These are phyloP conservation scores for Boletus sp. DNA, from an alignment of 1,284 basidiomycete species.

Conservation along the genomic window DNA sequence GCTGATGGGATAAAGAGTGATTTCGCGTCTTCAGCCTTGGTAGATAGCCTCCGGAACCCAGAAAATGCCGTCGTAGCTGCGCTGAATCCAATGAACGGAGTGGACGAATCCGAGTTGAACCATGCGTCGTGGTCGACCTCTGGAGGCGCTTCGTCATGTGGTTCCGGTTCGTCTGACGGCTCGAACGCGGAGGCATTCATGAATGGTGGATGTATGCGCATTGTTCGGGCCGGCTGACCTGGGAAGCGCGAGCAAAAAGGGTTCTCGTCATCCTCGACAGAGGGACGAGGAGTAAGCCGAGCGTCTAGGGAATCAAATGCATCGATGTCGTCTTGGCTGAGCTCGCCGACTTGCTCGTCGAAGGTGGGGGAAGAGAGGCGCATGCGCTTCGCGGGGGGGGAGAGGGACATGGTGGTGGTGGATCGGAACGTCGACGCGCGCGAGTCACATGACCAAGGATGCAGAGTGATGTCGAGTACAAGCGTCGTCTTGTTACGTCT, in stretches of 20 bases:
- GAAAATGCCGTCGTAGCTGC: constrained; percentile 23
- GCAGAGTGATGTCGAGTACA: not conserved
- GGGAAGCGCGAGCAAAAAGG: constrained; percentile 35
- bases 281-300: constrained; percentile 22
- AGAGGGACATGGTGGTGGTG: constrained; percentile 1
- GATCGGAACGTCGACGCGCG: not conserved
- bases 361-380: constrained; percentile 68
- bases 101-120: constrained; percentile 43
- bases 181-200: constrained; percentile 13
- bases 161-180: constrained; percentile 5
- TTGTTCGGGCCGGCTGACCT: constrained; percentile 1
- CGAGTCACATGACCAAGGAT: constrained; percentile 14
- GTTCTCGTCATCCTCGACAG: constrained; percentile 39
- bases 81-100: constrained; percentile 38
- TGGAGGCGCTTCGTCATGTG: constrained; percentile 35
- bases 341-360: constrained; percentile 50
- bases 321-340: constrained; percentile 53
- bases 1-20: constrained; percentile 49
- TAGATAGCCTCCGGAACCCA: constrained; percentile 22
- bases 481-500: not conserved
- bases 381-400: constrained; percentile 45
- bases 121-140: constrained; percentile 52
- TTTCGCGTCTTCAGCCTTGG: constrained; percentile 18
- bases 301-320: constrained; percentile 55
- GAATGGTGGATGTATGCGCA: constrained; percentile 20